Evolutionary conservation across 495 filamentous ascomycete genomes (phyloP), one percentile per base, ranked within the genome.

Genomic region (Hypoxylon trugodes): DNA sequence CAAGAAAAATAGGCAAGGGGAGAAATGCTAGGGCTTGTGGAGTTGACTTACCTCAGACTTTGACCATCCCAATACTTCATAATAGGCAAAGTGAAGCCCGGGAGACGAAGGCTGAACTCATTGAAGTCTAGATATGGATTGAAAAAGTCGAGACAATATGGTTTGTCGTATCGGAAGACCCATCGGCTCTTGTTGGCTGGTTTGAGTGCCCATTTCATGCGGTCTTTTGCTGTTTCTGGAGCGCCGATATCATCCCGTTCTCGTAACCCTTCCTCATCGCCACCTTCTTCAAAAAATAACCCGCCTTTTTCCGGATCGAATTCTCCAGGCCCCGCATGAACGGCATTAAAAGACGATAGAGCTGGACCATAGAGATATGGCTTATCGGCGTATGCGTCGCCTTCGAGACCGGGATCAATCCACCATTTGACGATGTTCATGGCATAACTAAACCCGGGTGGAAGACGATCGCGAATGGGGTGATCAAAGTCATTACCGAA

Each of bases 401-500:
- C 90, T 2, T 96, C 90, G 0, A 98, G 77, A 0, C 90, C 89
- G 0, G 94, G 94, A 69, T 98, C 95, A 40, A 97, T 84, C 61
- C 83, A 84, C 87, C 90, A 93, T 71, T 90, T 90, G 12, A 93
- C 90, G 4, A 96, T 84, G 24, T 84, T 87, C 73, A 96, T 86
- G 0, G 91, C 91, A 0, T 89, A 85, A 45, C 81, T 82, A 72
- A 97, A 96, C 4, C 92, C 94, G 0, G 89, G 89, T 0, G 95
- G 95, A 0, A 98, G 79, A n/a, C 87, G 82, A 65, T 95, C 87
- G 33, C 91, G 85, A 55, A 98, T 91, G 0, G 93, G 90, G 21
- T 87, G 84, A 65, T 95, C 91, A 59, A 97, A 97, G 75, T 96
- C 90, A 72, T 97, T 97, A 13, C 94, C 94, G 56, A 93, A 96